These are phyloP conservation scores for Aspergillus baeticus DNA, from an alignment of 495 filamentous ascomycete species.

Conservation along the genomic window DNA sequence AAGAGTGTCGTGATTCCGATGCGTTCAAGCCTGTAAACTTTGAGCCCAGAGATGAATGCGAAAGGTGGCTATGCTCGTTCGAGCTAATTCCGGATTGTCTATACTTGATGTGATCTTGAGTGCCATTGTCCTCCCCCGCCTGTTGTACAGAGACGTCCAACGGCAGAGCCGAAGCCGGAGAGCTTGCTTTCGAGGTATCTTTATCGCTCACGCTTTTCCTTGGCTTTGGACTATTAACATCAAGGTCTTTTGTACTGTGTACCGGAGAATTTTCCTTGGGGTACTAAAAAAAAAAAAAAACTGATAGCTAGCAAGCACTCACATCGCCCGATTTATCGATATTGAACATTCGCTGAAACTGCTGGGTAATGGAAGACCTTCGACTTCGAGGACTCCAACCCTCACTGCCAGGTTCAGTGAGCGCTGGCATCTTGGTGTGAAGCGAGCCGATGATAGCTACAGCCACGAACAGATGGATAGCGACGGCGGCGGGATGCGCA, in stretches of 20 bases:
- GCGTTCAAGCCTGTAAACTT: neutral
- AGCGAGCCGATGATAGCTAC: neutral
- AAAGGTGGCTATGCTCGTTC: slow-evolving; percentile 4
- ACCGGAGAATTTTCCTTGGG: too few species aligned
- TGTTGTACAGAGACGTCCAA: neutral
- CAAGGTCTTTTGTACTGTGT: neutral
- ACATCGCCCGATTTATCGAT: slow-evolving; percentile 30
- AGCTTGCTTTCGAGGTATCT: neutral
- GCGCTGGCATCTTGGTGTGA: slow-evolving; percentile 13
- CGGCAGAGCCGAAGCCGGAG: neutral
- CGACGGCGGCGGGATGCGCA: neutral
- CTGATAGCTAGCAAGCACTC: slow-evolving; percentile 8
- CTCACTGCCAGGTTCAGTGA: slow-evolving; percentile 10
- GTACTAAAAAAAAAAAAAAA: neutral
- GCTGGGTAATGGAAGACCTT: slow-evolving; percentile 36
- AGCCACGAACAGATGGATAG: too few species aligned
- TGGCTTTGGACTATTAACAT: slow-evolving; percentile 22
- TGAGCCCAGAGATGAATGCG: slow-evolving; percentile 8
- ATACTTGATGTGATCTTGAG: neutral
- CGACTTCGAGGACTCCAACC: slow-evolving; percentile 29
- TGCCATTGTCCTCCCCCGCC: neutral
- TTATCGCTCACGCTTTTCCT: slow-evolving; percentile 12
- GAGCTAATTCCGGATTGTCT: neutral
- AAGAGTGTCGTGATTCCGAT: slow-evolving; percentile 7
- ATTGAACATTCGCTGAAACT: slow-evolving; percentile 35